Evolutionary conservation across 306 rosid genomes (phyloP).

Genomic region (Lagenaria siceraria): DNA sequence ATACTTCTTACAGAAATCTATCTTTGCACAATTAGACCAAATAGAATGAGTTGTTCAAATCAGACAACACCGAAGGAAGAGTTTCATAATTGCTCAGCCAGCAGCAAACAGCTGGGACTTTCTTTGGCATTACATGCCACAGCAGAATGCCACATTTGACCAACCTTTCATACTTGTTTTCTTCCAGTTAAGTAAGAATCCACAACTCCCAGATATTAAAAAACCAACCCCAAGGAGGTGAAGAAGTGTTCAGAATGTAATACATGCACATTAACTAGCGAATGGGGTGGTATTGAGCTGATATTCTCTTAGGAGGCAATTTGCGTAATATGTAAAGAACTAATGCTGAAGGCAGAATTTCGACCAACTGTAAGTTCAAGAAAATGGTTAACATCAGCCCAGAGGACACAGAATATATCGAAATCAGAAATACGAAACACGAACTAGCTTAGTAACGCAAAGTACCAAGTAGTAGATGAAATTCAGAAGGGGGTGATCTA

Average conservation of each 20-base stretch:
- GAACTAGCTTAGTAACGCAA: slow-evolving; percentile 6
- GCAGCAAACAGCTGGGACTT: neutral
- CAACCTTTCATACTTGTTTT: neutral
- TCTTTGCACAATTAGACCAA: neutral
- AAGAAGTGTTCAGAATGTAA: neutral
- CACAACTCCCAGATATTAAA: slow-evolving; percentile 2
- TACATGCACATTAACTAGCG: slow-evolving; percentile 19
- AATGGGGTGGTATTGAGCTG: slow-evolving; percentile 81
- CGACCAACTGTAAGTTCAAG: slow-evolving; percentile 55
- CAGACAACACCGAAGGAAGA: neutral
- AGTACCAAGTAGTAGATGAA: slow-evolving; percentile 75
- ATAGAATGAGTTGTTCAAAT: neutral
- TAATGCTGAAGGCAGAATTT: slow-evolving; percentile 84
- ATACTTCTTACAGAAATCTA: neutral
- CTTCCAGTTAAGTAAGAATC: neutral
- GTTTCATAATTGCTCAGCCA: neutral
- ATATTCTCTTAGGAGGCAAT: slow-evolving; percentile 89
- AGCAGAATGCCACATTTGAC: neutral
- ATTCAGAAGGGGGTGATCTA: slow-evolving; percentile 50
- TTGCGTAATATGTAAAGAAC: slow-evolving; percentile 84
- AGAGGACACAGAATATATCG: neutral
- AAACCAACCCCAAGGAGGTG: neutral
- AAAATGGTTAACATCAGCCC: slow-evolving; percentile 9
- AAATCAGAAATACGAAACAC: neutral
- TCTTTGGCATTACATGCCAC: neutral